Evolutionary conservation across 2,329 filamentous ascomycete genomes (phyloP).

Genomic region (Botrytis sinoallii): DNA sequence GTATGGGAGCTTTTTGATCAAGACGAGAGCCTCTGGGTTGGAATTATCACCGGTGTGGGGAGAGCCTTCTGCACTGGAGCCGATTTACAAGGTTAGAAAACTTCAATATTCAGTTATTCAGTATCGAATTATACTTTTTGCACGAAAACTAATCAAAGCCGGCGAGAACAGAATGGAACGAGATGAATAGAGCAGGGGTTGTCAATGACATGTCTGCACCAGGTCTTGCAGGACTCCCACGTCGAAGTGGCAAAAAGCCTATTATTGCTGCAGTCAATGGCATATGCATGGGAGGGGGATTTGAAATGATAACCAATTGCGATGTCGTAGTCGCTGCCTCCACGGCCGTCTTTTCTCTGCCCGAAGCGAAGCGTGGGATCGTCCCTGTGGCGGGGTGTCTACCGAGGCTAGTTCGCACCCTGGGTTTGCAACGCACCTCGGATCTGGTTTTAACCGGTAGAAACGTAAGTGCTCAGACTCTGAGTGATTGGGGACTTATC

Average conservation of each 20-base stretch:
- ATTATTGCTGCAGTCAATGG: slow-evolving; percentile 74
- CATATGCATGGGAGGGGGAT: slow-evolving; percentile 67
- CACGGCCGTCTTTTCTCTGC: slow-evolving; percentile 60
- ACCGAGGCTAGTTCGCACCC: slow-evolving; percentile 60
- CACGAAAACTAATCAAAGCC: slow-evolving; percentile 21
- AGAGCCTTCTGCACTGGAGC: slow-evolving; percentile 65
- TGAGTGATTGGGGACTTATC: slow-evolving; percentile 62
- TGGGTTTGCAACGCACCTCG: slow-evolving; percentile 64
- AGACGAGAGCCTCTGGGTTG: slow-evolving; percentile 57
- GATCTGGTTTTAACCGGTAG: slow-evolving; percentile 66
- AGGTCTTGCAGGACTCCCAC: slow-evolving; percentile 47
- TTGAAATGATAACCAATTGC: slow-evolving; percentile 68
- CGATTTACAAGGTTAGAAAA: slow-evolving; percentile 51
- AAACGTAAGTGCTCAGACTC: slow-evolving; percentile 55
- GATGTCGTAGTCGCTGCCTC: slow-evolving; percentile 64
- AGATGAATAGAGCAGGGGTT: slow-evolving; percentile 24
- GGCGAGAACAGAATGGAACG: slow-evolving; percentile 50
- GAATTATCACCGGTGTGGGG: slow-evolving; percentile 59
- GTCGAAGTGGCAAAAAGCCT: slow-evolving; percentile 64
- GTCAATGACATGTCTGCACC: slow-evolving; percentile 32
- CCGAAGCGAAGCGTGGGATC: slow-evolving; percentile 68
- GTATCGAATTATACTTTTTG: slow-evolving; percentile 30
- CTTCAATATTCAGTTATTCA: slow-evolving; percentile 44
- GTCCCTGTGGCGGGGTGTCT: slow-evolving; percentile 67
- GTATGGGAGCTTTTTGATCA: slow-evolving; percentile 59